A percentile compares a stretch with the other conserved stretches of the same genome.
phyloP scores from a whole-genome alignment of 805 yeast genomes.

The Jamesozyma spencerorum region DNA sequence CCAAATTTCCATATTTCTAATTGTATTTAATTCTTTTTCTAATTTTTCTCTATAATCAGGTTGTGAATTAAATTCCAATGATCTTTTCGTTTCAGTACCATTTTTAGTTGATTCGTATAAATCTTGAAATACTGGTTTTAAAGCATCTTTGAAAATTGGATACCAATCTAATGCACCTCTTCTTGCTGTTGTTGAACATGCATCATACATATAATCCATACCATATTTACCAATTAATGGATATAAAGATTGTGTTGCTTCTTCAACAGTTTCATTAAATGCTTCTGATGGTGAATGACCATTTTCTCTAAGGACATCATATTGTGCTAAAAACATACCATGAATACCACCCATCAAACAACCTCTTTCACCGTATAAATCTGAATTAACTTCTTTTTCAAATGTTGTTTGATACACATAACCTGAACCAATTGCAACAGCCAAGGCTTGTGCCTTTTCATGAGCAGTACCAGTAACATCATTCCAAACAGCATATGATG shows the following conservation, averaged over 20 bases:
- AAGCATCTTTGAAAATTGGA: constrained; percentile 96
- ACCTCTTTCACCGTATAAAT: constrained; percentile 99
- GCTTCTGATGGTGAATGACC: constrained; percentile 99
- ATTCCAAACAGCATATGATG: constrained; percentile 99
- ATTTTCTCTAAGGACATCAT: constrained; percentile 98
- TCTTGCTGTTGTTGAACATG: constrained; percentile 99
- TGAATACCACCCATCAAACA: constrained; percentile 99
- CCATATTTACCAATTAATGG: constrained; percentile 99
- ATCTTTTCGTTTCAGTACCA: constrained; percentile 96
- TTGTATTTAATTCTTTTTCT: constrained; percentile 84
- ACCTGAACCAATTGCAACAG: constrained; percentile 99
- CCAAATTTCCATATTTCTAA: constrained; percentile 99
- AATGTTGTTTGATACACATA: constrained; percentile 99
- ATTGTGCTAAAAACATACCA: constrained; percentile 99
- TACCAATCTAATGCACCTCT: constrained; percentile 99
- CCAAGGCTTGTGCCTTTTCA: constrained; percentile 97
- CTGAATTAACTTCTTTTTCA: constrained; percentile 98
- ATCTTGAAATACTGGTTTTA: constrained; percentile 96
- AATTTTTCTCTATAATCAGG: constrained; percentile 95
- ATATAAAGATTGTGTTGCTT: constrained; percentile 98
- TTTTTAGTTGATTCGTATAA: constrained; percentile 90
- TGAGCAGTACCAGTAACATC: constrained; percentile 98
- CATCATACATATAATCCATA: constrained; percentile 99
- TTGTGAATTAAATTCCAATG: constrained; percentile 96
- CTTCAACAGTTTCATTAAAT: constrained; percentile 99